These are phyloP conservation scores for Geranomyces variabilis DNA, from an alignment of 192 early-diverging fungal genomes.

Conservation along the genomic window DNA sequence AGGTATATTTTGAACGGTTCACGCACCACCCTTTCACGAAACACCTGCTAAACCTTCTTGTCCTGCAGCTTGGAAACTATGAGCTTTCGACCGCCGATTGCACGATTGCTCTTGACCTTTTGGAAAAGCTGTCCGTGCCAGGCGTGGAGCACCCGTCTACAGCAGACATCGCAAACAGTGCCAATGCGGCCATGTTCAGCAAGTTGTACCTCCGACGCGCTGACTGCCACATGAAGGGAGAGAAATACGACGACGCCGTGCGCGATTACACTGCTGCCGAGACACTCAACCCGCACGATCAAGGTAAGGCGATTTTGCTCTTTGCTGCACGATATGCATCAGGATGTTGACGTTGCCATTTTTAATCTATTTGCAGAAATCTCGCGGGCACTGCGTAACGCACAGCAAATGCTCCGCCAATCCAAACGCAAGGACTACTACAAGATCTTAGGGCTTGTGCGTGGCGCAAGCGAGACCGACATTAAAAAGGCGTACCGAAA, in stretches of 20 bases:
- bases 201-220: slow-evolving; percentile 81
- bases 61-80: slow-evolving; percentile 52
- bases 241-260: slow-evolving; percentile 76
- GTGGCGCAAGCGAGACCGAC: slow-evolving; percentile 73
- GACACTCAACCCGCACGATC: slow-evolving; percentile 64
- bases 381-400: slow-evolving; percentile 51
- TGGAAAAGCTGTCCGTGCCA: slow-evolving; percentile 48
- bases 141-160: slow-evolving; percentile 26
- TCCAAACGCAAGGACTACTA: slow-evolving; percentile 96
- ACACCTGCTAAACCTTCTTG: no score
- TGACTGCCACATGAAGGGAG: slow-evolving; percentile 70
- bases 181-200: slow-evolving; percentile 59
- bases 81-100: slow-evolving; percentile 65
- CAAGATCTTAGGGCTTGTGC: slow-evolving; percentile 80
- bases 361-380: slow-evolving; percentile 40
- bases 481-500: slow-evolving; percentile 63
- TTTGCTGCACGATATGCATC: not conserved
- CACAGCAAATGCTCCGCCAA: slow-evolving; percentile 68
- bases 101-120: slow-evolving; percentile 66
- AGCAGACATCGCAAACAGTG: slow-evolving; percentile 37
- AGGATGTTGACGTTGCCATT: slow-evolving; percentile 17
- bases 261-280: slow-evolving; percentile 72
- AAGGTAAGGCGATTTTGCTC: slow-evolving; percentile 40
- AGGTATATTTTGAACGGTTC: slow-evolving; percentile 38
- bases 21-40: not conserved